phyloP scores from a whole-genome alignment of 345 rosid species.

The Orychophragmus violaceus region DNA sequence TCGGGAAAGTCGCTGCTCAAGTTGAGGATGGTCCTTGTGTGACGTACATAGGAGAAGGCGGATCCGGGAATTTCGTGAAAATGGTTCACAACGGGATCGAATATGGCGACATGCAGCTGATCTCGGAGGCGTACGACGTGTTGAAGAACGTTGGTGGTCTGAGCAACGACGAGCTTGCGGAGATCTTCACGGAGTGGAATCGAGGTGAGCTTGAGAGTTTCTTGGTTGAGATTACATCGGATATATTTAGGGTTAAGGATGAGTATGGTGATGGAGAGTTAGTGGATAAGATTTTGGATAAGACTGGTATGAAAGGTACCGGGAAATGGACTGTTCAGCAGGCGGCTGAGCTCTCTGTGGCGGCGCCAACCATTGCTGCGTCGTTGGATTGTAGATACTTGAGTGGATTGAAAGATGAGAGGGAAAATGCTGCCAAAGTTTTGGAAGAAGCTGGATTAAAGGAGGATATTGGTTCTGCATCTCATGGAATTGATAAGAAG shows the following conservation, averaged over 20 bases:
- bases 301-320: constrained; percentile 99
- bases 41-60: constrained; percentile 87
- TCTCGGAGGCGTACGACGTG: constrained; percentile 91
- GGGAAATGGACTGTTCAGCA: constrained; percentile 99
- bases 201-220: constrained; percentile 85
- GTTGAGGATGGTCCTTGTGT: constrained; percentile 97
- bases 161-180: constrained; percentile 55
- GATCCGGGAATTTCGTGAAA: constrained; percentile 91
- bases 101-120: constrained; percentile 94
- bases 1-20: constrained; percentile 85
- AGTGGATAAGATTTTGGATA: constrained; percentile 93
- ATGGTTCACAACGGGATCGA: constrained; percentile 99
- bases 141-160: constrained; percentile 78
- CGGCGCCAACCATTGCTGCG: constrained; percentile 92
- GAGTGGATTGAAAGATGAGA: constrained; percentile 90
- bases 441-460: constrained; percentile 72
- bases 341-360: constrained; percentile 93
- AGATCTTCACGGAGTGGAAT: constrained; percentile 71
- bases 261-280: constrained; percentile 53
- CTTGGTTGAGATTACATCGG: constrained; percentile 81
- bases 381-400: constrained; percentile 84
- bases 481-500: constrained; percentile 57
- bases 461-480: constrained; percentile 46
- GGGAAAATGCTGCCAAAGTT: constrained; percentile 54
- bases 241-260: constrained; percentile 82